Conservation (phyloP, 768 basidiomycete genomes). For the Boletus rex-veris region DNA sequence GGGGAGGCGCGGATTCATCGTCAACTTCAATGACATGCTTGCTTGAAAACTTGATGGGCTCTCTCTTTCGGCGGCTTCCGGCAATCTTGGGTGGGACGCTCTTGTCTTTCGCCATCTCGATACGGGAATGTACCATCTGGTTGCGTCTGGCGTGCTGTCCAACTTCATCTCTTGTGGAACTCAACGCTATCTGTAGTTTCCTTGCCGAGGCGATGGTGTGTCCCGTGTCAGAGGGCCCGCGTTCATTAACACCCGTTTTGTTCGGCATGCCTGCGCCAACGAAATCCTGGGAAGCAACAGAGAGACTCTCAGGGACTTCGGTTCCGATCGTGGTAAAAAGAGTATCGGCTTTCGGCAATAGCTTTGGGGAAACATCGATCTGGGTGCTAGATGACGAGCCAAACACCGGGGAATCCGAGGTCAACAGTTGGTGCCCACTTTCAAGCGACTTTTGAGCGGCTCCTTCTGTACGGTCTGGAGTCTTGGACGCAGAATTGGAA, state of each 20-base stretch:
- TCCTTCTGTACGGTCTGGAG: neutral
- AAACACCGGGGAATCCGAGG: constrained; percentile 8
- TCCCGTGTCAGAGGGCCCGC: neutral
- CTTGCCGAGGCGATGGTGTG: neutral
- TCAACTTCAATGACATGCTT: constrained; percentile 8
- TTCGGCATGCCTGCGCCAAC: neutral
- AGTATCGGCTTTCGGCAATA: constrained; percentile 2
- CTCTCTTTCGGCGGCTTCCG: constrained; percentile 29
- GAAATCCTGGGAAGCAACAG: neutral
- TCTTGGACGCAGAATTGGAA: neutral
- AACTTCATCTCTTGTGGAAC: neutral
- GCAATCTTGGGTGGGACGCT: constrained; percentile 11
- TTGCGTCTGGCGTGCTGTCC: neutral
- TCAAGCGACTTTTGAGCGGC: neutral
- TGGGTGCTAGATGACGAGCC: constrained; percentile 15
- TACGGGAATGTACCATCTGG: neutral
- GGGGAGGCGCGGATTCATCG: constrained; percentile 11
- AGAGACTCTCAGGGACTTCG: neutral
- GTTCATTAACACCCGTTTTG: neutral
- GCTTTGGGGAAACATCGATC: constrained; percentile 10
- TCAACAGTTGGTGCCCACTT: neutral
- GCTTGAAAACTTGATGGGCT: constrained; percentile 4
- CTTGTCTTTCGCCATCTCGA: constrained; percentile 1
- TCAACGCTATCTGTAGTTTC: neutral
- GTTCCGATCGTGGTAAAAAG: neutral